Base-by-base conservation (phyloP, 1,139 yeast genomes). In the Hyphopichia fennica region DNA sequence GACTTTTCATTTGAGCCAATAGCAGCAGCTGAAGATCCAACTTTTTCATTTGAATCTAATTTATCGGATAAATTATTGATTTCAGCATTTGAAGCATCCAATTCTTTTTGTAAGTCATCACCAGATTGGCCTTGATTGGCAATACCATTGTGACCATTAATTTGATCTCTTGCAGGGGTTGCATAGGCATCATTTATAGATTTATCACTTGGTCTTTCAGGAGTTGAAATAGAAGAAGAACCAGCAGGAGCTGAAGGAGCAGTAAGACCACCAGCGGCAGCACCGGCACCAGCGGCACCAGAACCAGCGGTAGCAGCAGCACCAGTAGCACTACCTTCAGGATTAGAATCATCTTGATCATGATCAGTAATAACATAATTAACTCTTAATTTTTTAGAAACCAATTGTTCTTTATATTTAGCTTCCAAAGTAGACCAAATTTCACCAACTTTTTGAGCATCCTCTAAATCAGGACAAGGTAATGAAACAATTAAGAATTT, bases 401-500 rank as follows among this genome's bases (percentile, higher is more conserved):
- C 73, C 41, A 85, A 75, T 51, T 77, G 74, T 14, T 74, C 69
- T 58, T 83, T 83, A 58, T 77, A 76, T 58, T 75, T 75, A 40
- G 79, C 65, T 58, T 87, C 95, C 57, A 88, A 75, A 41, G 76
- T 71, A 30, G 84, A 58, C 96, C 96, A 90, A 56, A 77, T 69
- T 41, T 82, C 84, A 45, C 88, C 77, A 41, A 87, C 88, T 56
- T 67, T 67, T 40, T 74, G 57, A 32, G 79, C 67, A 41, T 82
- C 84, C 42, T 76, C 75, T 44, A 80, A 61, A 39, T 71, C 78
- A 23, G 86, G 82, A 46, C 91, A 81, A 40, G 96, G 95, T 51
- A 90, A 75, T 25, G 95, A 82, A 53, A 91, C 93, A 48, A 93
- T 84, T 60, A 93, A 79, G 63, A 93, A 93, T 69, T 93, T 93